Base-by-base conservation (phyloP, 2,329 filamentous ascomycete genomes). In the Tolypocladium album region DNA sequence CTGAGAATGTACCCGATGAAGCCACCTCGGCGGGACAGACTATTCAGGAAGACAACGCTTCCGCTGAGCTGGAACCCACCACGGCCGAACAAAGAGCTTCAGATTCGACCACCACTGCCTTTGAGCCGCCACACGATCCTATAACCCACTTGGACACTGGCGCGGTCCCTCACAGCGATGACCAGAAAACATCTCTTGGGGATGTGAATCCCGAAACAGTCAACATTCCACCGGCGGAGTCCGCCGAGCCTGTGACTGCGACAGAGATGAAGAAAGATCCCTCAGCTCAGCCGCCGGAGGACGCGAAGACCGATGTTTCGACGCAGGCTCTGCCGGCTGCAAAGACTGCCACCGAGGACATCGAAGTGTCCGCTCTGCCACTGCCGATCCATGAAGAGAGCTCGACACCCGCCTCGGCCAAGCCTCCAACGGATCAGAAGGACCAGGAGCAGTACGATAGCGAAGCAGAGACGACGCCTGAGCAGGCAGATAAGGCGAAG, bases 401-500 rank as follows among this genome's bases (percentile, higher is more conserved):
- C 31, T 47, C 57, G n/a, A 24, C 34, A 50, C 56, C 55, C 38
- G 31, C 24, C 15, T 47, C 45, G n/a, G 47, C 20, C 22, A 8
- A 43, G 8, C 22, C 24, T 27, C 22, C 45, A 20, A 40, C n/a
- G 12, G 20, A 34, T 20, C 59, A 55, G 52, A 31, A 7, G 27
- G 42, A 58, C 15, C 47, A 55, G 6, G 59, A 58, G 55, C 55
- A 59, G 17, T 64, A 66, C 24, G 59, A 63, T 22, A 65, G 61
- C 59, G 67, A 73, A 17, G 61, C 62, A 27, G 71, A 71, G 27
- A 62, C 62, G 17, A 63, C 65, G 17, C 66, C 69, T n/a, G 58
- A 65, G 8, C 68, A 71, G 12, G 63, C 67, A 36, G 72, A 67
- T 53, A 56, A 60, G 24, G 38, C 71, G 8, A 76, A 68, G 63